phyloP scores from a whole-genome alignment of 2,329 filamentous ascomycete genomes.

The Rutstroemia sp. region DNA sequence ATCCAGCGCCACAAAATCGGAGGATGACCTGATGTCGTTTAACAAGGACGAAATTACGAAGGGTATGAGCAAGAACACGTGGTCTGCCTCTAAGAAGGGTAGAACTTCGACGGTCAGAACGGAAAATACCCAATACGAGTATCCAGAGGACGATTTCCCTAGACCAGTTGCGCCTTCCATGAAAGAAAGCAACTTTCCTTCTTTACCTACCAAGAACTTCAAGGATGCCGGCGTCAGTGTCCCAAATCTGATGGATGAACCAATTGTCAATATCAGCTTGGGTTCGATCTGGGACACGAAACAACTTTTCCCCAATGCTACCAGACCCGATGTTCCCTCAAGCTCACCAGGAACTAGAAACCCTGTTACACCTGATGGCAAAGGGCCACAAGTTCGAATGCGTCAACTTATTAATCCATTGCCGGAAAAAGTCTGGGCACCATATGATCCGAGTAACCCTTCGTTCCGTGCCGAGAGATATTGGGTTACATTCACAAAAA shows the following conservation, averaged over 20 bases:
- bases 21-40: conserved; percentile 13
- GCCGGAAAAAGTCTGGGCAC: conserved; percentile 3
- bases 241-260: conserved; percentile 9
- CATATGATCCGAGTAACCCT: conserved; percentile 17
- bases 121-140: conserved; percentile 2
- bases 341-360: not conserved
- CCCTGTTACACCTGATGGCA: not conserved
- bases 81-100: not conserved
- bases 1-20: not conserved
- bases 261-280: not conserved
- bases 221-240: not conserved
- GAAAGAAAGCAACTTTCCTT: conserved; percentile 1
- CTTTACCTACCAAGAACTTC: not conserved
- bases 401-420: not conserved
- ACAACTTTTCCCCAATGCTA: conserved; percentile 7
- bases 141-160: not conserved
- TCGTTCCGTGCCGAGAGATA: conserved; percentile 16
- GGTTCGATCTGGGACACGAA: conserved; percentile 6
- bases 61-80: conserved; percentile 2
- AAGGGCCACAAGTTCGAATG: not conserved
- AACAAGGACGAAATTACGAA: not conserved
- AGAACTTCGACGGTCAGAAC: not conserved
- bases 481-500: conserved; percentile 14
- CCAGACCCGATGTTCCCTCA: conserved; percentile 4
- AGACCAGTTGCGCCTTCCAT: conserved; percentile 1